Percentiles rank a stretch among this genome's conserved stretches.
phyloP scores from a whole-genome alignment of 768 basidiomycete species.

The Russula sp. region DNA sequence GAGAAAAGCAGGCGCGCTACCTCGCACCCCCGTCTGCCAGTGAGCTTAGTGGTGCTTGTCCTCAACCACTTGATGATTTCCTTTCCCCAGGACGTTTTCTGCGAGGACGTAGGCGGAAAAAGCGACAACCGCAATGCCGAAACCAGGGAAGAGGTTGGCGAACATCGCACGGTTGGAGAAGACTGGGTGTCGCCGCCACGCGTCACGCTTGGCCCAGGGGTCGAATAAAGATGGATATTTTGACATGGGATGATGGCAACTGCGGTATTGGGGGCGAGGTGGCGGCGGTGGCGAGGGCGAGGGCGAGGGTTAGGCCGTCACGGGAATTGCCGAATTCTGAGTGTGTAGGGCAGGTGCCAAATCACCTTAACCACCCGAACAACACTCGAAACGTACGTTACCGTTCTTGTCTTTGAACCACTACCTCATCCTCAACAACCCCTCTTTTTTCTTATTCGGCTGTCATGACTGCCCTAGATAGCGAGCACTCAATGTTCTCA shows the following conservation, averaged over 20 bases:
- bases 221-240: conserved; percentile 73
- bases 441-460: neutral
- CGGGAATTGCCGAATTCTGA: conserved; percentile 16
- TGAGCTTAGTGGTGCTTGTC: conserved; percentile 19
- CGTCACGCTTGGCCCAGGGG: conserved; percentile 90
- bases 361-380: conserved; percentile 28
- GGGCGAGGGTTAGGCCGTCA: neutral
- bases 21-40: neutral
- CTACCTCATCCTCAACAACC: conserved; percentile 7
- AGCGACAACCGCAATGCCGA: conserved; percentile 87
- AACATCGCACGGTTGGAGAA: conserved; percentile 87
- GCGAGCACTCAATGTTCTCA: conserved; percentile 47
- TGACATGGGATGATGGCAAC: conserved; percentile 15
- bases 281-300: neutral
- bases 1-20: neutral
- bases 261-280: neutral
- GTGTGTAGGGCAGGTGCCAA: conserved; percentile 54
- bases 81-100: conserved; percentile 53
- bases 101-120: conserved; percentile 88
- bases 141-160: conserved; percentile 87
- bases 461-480: conserved; percentile 15
- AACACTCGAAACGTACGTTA: conserved; percentile 15
- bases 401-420: conserved; percentile 22
- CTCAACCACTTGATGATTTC: conserved; percentile 12
- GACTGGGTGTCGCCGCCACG: conserved; percentile 87